Base-by-base conservation (phyloP, 129 eudicot species). In the sunflower (Helianthus annuus) region DNA sequence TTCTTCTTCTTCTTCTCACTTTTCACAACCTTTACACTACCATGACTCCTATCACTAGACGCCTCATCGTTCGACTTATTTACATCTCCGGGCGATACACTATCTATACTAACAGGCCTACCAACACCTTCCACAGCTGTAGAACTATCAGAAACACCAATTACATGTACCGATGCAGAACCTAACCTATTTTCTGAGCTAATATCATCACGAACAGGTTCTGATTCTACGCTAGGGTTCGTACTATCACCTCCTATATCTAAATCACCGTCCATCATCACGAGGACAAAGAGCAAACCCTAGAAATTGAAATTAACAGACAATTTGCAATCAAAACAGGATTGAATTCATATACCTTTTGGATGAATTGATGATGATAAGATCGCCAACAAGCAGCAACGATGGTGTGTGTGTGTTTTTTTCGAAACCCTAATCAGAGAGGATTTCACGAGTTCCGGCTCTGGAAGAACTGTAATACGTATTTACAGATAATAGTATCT, bases 181-280 rank as follows among this genome's bases (percentile, higher is more conserved):
- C 70, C 81, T 63, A 70, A 48, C 70, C 22, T 64, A 63, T 40
- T 64, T 42, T 72, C 77, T 52, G 52, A 53, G 72, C 68, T 78
- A 70, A 71, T 78, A 7, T 8, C 66, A 54, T 78, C 76, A 70
- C 45, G 8, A 9, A 39, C 29, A 14, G 71, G 58, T 77, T 70
- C 59, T 13, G 76, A 77, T 14, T 77, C 71, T 62, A 71, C 45
- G 48, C 65, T 71, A 78, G 80, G 80, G 54, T 68, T 76, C 51
- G 80, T 58, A 51, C 34, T 60, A 59, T 57, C 69, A 1, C 6
- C 45, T 61, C 48, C 76, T 70, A 78, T 42, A 10, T 76, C 67
- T 10, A 58, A 42, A 51, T 77, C 76, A 24, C 38, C 70, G 51
- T 53, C 76, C 77, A 71, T 71, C 48, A 78, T 64, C 51, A 64